Conservation (phyloP, 495 filamentous ascomycete genomes). For the Neurospora pannonica region DNA sequence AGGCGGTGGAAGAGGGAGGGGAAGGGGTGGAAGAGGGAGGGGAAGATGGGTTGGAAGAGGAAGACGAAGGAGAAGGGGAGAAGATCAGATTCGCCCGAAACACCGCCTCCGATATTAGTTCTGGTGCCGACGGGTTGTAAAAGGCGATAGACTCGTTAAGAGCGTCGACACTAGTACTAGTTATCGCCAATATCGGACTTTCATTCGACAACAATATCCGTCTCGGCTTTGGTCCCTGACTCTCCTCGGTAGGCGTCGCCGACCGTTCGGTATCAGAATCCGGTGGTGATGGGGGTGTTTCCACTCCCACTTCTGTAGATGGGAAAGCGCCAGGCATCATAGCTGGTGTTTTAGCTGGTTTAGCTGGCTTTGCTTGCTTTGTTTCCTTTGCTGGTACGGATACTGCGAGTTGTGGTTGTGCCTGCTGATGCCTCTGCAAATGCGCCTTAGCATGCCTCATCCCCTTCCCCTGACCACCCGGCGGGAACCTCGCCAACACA, state of each 20-base stretch:
- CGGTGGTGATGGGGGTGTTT: slow-evolving; percentile 32
- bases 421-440: slow-evolving; percentile 44
- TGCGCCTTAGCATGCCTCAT: slow-evolving; percentile 58
- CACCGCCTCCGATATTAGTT: slow-evolving; percentile 45
- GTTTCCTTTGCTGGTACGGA: too few species aligned
- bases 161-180: slow-evolving; percentile 63
- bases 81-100: slow-evolving; percentile 77
- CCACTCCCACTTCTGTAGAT: neutral
- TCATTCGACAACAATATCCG: slow-evolving; percentile 83
- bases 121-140: fast-evolving
- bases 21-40: neutral
- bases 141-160: slow-evolving; percentile 59
- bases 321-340: slow-evolving; percentile 50
- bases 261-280: slow-evolving; percentile 37
- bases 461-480: slow-evolving; percentile 42
- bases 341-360: neutral
- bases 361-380: too few species aligned
- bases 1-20: slow-evolving; percentile 16
- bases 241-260: neutral
- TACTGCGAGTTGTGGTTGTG: too few species aligned
- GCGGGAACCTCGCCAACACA: slow-evolving; percentile 69
- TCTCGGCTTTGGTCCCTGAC: slow-evolving; percentile 7
- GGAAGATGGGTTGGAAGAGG: neutral
- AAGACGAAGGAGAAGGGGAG: neutral
- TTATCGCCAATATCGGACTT: slow-evolving; percentile 80